Evolutionary conservation across 805 yeast genomes (phyloP).

Genomic region (Kodamaea neixiangensis): DNA sequence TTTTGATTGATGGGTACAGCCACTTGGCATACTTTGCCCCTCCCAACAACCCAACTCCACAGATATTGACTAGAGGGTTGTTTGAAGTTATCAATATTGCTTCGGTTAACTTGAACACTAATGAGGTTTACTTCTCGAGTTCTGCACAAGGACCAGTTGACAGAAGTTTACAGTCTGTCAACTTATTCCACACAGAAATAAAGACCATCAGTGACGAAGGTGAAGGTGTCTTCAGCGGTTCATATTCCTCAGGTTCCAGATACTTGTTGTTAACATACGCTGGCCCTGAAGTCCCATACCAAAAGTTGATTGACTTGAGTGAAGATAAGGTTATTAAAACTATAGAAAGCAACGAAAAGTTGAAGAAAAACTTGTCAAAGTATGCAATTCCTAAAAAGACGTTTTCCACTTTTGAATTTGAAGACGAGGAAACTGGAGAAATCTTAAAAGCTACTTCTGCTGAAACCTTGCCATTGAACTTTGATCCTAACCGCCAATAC

Average conservation of each 20-base stretch:
- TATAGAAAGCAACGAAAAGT: constrained; percentile 49
- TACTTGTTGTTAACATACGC: constrained; percentile 67
- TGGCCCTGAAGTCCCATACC: constrained; percentile 83
- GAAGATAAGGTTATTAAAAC: constrained; percentile 30
- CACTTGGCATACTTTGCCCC: constrained; percentile 89
- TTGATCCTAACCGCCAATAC: constrained; percentile 62
- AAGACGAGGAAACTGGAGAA: constrained; percentile 48
- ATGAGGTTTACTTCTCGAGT: constrained; percentile 61
- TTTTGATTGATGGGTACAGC: constrained; percentile 57
- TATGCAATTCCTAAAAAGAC: constrained; percentile 59
- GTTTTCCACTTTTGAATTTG: constrained; percentile 54
- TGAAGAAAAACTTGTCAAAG: constrained; percentile 37
- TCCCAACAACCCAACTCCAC: constrained; percentile 46
- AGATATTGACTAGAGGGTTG: constrained; percentile 62
- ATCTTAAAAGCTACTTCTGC: constrained; percentile 59
- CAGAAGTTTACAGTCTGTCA: constrained; percentile 76
- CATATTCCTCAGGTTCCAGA: constrained; percentile 80
- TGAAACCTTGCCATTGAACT: constrained; percentile 77
- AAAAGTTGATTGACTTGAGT: constrained; percentile 57
- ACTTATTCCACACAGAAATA: constrained; percentile 48
- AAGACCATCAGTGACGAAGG: constrained; percentile 33
- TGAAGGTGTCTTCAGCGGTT: constrained; percentile 67
- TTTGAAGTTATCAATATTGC: constrained; percentile 91
- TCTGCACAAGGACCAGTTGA: constrained; percentile 80
- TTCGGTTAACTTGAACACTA: constrained; percentile 49